A percentile compares a stretch with the other conserved stretches of the same genome.
These are phyloP conservation scores for Lithocarpus polystachyus DNA, from an alignment of 306 rosid species.

Conservation along the genomic window DNA sequence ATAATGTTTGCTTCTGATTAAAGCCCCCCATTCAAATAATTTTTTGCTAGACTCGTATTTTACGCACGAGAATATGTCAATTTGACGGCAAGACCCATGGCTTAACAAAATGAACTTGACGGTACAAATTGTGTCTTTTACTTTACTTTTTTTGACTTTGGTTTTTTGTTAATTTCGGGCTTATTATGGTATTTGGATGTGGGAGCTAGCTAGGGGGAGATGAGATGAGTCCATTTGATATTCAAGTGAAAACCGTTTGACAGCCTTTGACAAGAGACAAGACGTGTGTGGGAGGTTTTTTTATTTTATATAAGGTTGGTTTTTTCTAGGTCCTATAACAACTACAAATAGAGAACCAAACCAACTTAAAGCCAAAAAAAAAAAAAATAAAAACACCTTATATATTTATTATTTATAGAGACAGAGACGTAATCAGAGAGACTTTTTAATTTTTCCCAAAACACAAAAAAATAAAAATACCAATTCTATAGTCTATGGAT, in stretches of 20 bases:
- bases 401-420: background rate
- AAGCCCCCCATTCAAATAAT: too few species aligned
- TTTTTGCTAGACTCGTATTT: too few species aligned
- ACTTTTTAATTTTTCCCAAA: background rate
- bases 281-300: constrained; percentile 22
- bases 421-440: constrained; percentile 45
- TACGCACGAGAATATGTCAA: fast-evolving
- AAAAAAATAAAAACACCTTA: background rate
- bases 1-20: too few species aligned
- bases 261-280: constrained; percentile 17
- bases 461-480: background rate
- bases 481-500: background rate
- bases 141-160: too few species aligned
- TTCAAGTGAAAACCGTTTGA: constrained; percentile 19
- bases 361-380: background rate
- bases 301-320: background rate
- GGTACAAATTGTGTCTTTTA: too few species aligned
- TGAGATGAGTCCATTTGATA: too few species aligned
- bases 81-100: too few species aligned
- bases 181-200: too few species aligned
- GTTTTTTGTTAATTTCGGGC: too few species aligned
- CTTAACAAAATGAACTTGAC: too few species aligned
- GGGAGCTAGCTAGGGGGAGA: too few species aligned
- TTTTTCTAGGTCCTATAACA: constrained; percentile 15
- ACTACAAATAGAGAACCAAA: background rate